Evolutionary conservation across 2,329 filamentous ascomycete species (phyloP), one percentile per base, ranked within the genome.

Genomic region (Salinomyces thailandicus): DNA sequence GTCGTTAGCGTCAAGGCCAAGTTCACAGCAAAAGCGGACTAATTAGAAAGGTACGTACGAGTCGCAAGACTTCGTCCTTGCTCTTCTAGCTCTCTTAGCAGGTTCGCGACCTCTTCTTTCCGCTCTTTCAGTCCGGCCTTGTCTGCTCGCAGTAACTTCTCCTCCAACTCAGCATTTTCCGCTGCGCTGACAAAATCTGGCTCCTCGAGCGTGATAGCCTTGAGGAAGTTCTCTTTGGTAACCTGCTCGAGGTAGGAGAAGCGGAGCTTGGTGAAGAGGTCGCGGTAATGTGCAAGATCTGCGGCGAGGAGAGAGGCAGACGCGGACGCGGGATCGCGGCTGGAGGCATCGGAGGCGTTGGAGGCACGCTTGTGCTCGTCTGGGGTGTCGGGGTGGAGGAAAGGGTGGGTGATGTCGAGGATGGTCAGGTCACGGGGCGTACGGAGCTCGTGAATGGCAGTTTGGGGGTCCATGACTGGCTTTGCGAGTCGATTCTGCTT

Each of bases 161-260:
- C 68, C 55, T 91, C 85, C 16, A 93, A 63, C 39, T 79, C 77
- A 32, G 80, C 66, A 56, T 95, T 96, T 55, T 96, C 87, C 50
- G 79, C 73, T 29, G 79, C 75, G 27, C 80, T 80, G 39, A 93
- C 83, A 31, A 96, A 81, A 12, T 87, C 71, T 0, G 89, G 91
- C 33, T 87, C 85, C 45, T 94, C 84, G 45, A 85, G 85, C 12
- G 93, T 85, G 50, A 96, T 93, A 45, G 84, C 80, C 48, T 86
- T 84, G 37, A 98, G 79, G 61, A 95, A 96, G 55, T 94, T 93
- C 60, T 98, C 91, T 63, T 96, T 98, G 30, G 89, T 96, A 44
- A 96, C 86, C 67, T 96, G 91, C 63, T 98, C 91, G 50, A 95
- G 82, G 62, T 96, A 96, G 46, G 84, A 93, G 68, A 96, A 96